phyloP scores from a whole-genome alignment of 345 rosid species.

The Excoecaria cochinchinensis region DNA sequence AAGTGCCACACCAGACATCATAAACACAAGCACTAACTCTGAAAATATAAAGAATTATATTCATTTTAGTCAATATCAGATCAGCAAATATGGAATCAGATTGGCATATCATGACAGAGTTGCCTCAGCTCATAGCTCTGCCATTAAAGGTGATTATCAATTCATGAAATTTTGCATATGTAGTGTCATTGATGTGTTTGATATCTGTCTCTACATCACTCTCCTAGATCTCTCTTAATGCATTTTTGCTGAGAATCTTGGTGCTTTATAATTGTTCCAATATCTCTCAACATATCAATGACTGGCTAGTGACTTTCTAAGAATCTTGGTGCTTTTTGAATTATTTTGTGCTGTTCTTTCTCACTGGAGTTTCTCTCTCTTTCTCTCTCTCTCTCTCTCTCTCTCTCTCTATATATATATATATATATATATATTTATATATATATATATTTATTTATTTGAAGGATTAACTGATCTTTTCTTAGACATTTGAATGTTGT shows the following conservation, averaged over 20 bases:
- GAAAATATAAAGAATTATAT: conserved; percentile 19
- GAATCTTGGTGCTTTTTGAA: too few species aligned
- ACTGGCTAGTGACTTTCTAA: neutral
- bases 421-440: too few species aligned
- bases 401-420: too few species aligned
- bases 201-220: neutral
- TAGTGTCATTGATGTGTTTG: neutral
- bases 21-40: conserved; percentile 17
- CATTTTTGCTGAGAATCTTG: neutral
- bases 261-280: neutral
- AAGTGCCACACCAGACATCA: conserved; percentile 16
- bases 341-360: too few species aligned
- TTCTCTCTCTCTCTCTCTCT: too few species aligned
- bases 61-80: conserved; percentile 29
- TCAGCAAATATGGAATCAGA: conserved; percentile 38
- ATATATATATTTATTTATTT: neutral
- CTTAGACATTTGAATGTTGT: neutral
- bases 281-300: neutral
- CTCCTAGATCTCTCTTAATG: neutral
- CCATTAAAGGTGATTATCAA: conserved; percentile 66
- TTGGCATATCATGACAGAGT: conserved; percentile 44
- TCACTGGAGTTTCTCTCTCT: too few species aligned
- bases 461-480: neutral
- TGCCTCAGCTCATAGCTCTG: conserved; percentile 77
- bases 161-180: neutral